phyloP scores from a whole-genome alignment of 1,284 basidiomycete genomes.

The Ceratobasidium sp. region DNA sequence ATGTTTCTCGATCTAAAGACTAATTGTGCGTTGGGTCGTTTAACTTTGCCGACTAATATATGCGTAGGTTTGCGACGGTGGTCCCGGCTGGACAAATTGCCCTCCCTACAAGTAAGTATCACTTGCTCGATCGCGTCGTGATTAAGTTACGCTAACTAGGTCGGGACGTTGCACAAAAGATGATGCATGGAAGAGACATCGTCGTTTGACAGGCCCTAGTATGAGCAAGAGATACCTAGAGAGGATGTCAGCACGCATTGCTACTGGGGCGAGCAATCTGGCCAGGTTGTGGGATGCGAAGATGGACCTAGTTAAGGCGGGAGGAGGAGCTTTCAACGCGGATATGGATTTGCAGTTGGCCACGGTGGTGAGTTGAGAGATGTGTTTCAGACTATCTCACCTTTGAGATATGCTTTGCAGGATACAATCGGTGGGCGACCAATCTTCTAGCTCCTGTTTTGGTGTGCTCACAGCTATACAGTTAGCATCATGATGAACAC shows the following conservation, averaged over 20 bases:
- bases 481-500: constrained; percentile 15
- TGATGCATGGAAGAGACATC: constrained; percentile 36
- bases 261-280: neutral
- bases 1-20: too few species aligned
- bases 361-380: constrained; percentile 8
- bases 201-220: constrained; percentile 24
- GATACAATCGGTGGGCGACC: constrained; percentile 10
- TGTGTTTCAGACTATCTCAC: neutral
- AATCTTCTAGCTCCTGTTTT: neutral
- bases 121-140: neutral
- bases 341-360: constrained; percentile 18
- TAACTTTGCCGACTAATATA: too few species aligned
- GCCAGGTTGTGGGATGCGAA: constrained; percentile 14
- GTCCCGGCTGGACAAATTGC: constrained; percentile 19
- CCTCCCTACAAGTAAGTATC: constrained; percentile 26
- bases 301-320: neutral
- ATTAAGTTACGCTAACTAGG: too few species aligned
- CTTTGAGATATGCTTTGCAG: neutral
- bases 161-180: neutral
- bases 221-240: constrained; percentile 32
- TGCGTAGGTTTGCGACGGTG: constrained; percentile 19
- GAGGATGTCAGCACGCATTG: constrained; percentile 15
- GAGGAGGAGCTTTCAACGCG: constrained; percentile 20
- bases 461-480: neutral
- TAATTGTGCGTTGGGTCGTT: neutral